Base-by-base conservation (phyloP, 1,284 basidiomycete genomes). In the Pulveroboletus sp. region DNA sequence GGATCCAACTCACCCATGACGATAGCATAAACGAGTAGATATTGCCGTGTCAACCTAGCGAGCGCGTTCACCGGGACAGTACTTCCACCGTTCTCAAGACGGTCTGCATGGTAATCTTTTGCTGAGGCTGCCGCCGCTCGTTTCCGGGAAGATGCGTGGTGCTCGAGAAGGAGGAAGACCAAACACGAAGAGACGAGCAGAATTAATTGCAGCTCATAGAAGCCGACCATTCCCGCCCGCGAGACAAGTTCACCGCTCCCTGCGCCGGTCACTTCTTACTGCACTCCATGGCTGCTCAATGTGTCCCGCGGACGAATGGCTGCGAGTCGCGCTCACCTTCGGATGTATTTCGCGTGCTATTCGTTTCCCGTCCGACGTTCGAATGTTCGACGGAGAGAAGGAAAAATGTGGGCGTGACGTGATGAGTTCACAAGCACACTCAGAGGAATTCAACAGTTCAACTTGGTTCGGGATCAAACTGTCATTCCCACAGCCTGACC, bases 11-110 rank as follows among this genome's bases (percentile, higher is more conserved):
- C 62, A 84, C 87, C 84, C 87, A 89, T 89, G 28, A 87, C 87
- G 28, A 89, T 79, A 2, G 80, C 85, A 69, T 88, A 89, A 10
- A 89, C 86, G 5, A 81, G 62, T 25, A 89, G 71, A 66, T 89
- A 89, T 64, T 83, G 83, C 59, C 74, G 72, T 22, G 81, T 78
- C 57, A 89, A 66, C 31, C 68, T 67, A 7, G 75, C 68, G 20
- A 80, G 68, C 53, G 65, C 43, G 59, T 66, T 54, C 46, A 49
- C 54, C 8, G 65, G 65, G n/a, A 58, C 59, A 12, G 57, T 58
- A 35, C 28, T 64, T n/a, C 62, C 57, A 20, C 77, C 74, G 50
- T 74, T 73, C 54, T 78, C 78, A 25, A 75, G 65, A 25, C 68
- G 71, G 55, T 72, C 70, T 55, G 70, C 66, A 45, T 66, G 60